Percentiles rank a stretch among this genome's conserved stretches.
Conservation (phyloP, 768 basidiomycete species). For the Termitomyces heimii region DNA sequence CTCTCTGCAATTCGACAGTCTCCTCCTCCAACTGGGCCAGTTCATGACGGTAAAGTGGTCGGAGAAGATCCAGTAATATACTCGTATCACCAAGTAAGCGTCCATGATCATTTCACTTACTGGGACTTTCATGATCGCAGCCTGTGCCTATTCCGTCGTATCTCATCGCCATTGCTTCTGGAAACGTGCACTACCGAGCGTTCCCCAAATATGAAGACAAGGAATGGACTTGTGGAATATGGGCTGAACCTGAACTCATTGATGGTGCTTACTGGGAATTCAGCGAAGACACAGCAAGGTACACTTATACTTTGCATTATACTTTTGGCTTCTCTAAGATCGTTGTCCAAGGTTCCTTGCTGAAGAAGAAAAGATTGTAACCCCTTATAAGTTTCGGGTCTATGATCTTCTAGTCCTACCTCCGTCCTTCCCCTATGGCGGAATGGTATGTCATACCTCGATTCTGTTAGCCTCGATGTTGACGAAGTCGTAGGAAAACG, state of each 20-base stretch:
- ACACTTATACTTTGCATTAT: conserved; percentile 19
- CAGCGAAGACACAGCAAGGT: conserved; percentile 78
- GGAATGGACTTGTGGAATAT: conserved; percentile 79
- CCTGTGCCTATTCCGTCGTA: conserved; percentile 85
- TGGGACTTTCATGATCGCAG: conserved; percentile 29
- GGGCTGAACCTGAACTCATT: conserved; percentile 85
- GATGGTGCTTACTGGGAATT: conserved; percentile 85
- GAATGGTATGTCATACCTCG: conserved; percentile 47
- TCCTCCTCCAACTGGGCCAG: conserved; percentile 63
- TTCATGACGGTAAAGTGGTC: conserved; percentile 67
- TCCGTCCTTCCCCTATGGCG: conserved; percentile 90
- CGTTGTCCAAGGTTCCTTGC: conserved; percentile 55
- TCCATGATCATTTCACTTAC: not conserved
- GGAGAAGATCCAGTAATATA: conserved; percentile 75
- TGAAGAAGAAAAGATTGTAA: conserved; percentile 69
- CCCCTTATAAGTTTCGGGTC: conserved; percentile 77
- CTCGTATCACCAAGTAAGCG: conserved; percentile 66
- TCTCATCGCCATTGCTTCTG: conserved; percentile 86
- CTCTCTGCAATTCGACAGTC: conserved; percentile 79
- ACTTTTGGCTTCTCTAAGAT: not conserved
- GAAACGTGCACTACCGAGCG: conserved; percentile 69
- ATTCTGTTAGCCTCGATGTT: not conserved
- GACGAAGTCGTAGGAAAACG: conserved; percentile 61
- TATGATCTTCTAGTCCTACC: conserved; percentile 90
- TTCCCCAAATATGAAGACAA: conserved; percentile 58